Conservation (phyloP, 2,329 filamentous ascomycete species). For the Monosporascus sp. region DNA sequence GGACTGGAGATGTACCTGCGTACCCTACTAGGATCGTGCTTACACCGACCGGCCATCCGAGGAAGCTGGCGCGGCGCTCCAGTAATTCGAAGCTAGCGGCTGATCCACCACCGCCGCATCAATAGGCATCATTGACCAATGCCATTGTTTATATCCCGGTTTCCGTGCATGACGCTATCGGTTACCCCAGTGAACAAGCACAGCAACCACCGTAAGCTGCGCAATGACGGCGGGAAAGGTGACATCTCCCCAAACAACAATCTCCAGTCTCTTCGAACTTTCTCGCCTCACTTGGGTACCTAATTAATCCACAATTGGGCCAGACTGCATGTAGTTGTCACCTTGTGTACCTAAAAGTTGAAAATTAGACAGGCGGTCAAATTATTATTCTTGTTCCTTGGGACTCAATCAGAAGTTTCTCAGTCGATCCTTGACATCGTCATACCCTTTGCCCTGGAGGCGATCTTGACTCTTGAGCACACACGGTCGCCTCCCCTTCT, state of each 20-base stretch:
- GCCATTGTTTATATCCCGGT: constrained; percentile 24
- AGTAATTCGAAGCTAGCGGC: no score
- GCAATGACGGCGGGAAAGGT: no score
- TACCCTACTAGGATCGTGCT: no score
- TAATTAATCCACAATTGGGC: neutral
- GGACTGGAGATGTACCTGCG: no score
- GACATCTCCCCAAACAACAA: constrained; percentile 2
- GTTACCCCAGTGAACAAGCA: constrained; percentile 19
- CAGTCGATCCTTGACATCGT: neutral
- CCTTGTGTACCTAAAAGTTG: no score
- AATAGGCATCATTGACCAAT: constrained; percentile 4
- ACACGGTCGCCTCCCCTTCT: no score
- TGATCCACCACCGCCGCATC: no score
- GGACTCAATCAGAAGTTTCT: neutral
- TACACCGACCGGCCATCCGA: no score
- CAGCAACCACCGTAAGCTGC: neutral
- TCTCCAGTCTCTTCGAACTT: neutral
- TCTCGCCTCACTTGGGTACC: neutral
- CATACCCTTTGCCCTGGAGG: no score
- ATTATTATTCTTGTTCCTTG: neutral
- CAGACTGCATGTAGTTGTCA: neutral
- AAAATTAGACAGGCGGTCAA: neutral
- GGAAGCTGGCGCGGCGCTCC: no score
- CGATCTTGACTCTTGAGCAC: no score
- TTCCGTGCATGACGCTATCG: constrained; percentile 15